These are phyloP conservation scores for Klebsormidium nitens DNA, from an alignment of 139 green algal genomes.

Conservation along the genomic window DNA sequence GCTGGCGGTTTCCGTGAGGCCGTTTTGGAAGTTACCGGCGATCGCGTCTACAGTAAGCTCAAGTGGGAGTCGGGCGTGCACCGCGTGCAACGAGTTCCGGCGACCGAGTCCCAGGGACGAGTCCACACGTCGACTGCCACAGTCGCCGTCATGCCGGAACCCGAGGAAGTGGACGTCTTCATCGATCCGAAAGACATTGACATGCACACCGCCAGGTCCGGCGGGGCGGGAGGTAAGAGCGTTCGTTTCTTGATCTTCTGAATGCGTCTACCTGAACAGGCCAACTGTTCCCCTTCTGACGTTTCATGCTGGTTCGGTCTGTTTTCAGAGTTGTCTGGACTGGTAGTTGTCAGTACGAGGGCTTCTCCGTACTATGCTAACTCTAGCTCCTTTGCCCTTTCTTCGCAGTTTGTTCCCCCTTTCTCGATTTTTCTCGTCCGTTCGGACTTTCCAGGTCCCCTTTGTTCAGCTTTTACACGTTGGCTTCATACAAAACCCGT, in stretches of 20 bases:
- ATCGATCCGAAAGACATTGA: constrained; percentile 83
- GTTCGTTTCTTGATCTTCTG: neutral
- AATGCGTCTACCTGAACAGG: neutral
- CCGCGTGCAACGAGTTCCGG: constrained; percentile 93
- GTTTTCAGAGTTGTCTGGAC: too few species aligned
- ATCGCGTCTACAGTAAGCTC: constrained; percentile 58
- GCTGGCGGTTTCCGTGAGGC: constrained; percentile 79
- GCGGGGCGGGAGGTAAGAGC: constrained; percentile 66
- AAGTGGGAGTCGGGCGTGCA: constrained; percentile 98
- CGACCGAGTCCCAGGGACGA: constrained; percentile 81
- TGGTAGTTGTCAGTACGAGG: too few species aligned
- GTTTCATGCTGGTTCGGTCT: too few species aligned
- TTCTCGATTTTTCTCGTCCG: too few species aligned
- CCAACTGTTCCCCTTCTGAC: neutral
- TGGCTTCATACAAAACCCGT: too few species aligned
- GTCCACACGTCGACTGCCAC: constrained; percentile 94
- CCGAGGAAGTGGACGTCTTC: constrained; percentile 74
- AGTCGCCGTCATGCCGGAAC: constrained; percentile 72
- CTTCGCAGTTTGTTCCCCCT: too few species aligned
- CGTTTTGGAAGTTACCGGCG: constrained; percentile 47
- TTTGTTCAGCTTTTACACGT: too few species aligned
- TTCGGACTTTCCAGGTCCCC: too few species aligned
- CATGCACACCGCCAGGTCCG: constrained; percentile 75
- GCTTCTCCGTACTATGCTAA: too few species aligned
- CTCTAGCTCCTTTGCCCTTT: too few species aligned